Conservation (phyloP, 306 rosid species). For the Prunus armeniaca region DNA sequence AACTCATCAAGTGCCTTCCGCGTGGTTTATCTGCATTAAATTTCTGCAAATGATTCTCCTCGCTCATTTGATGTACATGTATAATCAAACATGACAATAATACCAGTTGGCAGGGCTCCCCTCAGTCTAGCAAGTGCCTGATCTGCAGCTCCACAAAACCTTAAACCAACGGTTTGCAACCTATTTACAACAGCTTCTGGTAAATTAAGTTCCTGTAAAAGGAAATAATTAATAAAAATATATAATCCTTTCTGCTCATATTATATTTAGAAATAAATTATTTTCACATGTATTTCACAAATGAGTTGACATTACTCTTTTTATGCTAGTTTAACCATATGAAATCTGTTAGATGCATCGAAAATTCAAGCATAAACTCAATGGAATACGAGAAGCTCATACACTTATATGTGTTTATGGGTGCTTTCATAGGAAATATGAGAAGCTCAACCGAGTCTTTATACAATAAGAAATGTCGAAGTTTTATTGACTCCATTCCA, state of each 20-base stretch:
- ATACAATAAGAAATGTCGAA: not conserved
- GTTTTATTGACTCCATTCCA: not conserved
- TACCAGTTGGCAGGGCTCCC: constrained; percentile 91
- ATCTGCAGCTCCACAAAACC: constrained; percentile 87
- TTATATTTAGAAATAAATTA: not conserved
- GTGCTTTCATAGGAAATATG: too few relatives aligned
- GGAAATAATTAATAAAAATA: constrained; percentile 4
- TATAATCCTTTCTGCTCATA: not conserved
- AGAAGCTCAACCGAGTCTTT: not conserved
- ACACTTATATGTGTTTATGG: too few relatives aligned
- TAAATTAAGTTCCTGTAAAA: constrained; percentile 70
- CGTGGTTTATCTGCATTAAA: constrained; percentile 66
- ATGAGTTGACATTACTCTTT: not conserved
- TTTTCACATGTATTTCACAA: not conserved
- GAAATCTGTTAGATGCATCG: not conserved
- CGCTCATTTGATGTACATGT: constrained; percentile 5
- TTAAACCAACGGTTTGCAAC: constrained; percentile 82
- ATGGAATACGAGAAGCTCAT: not conserved
- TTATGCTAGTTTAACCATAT: not conserved
- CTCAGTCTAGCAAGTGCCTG: constrained; percentile 90
- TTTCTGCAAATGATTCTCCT: constrained; percentile 23
- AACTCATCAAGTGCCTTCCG: constrained; percentile 88
- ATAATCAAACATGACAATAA: constrained; percentile 16
- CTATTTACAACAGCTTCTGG: constrained; percentile 87
- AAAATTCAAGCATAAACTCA: not conserved